phyloP scores from a whole-genome alignment of 1,139 yeast species.

The Lodderomyces pseudojiufengensis region DNA sequence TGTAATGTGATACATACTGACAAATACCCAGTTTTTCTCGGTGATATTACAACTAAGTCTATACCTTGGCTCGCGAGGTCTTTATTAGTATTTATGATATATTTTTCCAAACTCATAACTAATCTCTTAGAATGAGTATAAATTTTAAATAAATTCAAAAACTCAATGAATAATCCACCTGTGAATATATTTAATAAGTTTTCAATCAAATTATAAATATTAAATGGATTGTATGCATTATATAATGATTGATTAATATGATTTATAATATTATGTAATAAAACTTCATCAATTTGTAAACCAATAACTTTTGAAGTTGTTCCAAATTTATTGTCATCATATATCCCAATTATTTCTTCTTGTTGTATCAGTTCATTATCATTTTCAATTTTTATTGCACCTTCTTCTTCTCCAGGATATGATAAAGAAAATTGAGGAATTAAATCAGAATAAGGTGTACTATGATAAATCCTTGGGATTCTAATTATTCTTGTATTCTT shows the following conservation, averaged over 20 bases:
- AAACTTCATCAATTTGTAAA: constrained; percentile 31
- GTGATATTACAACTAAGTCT: constrained; percentile 46
- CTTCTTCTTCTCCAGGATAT: constrained; percentile 67
- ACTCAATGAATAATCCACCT: constrained; percentile 27
- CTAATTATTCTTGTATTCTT: constrained; percentile 54
- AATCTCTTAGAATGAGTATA: constrained; percentile 24
- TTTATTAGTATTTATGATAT: constrained; percentile 41
- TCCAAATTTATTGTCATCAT: constrained; percentile 46
- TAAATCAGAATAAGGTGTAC: constrained; percentile 26
- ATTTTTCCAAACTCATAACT: constrained; percentile 42
- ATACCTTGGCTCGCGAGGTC: constrained; percentile 16
- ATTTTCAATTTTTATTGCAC: constrained; percentile 41
- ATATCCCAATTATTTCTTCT: constrained; percentile 24
- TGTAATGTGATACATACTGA: constrained; percentile 37
- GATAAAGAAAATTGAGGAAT: constrained; percentile 58
- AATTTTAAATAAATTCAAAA: constrained; percentile 17
- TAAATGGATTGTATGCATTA: constrained; percentile 39
- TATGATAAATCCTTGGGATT: constrained; percentile 51
- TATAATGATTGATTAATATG: constrained; percentile 43
- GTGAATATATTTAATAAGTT: constrained; percentile 47
- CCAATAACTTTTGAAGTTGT: constrained; percentile 54
- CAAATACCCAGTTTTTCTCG: constrained; percentile 56
- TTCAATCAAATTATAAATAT: constrained; percentile 34
- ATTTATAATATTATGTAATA: constrained; percentile 38
- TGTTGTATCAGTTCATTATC: constrained; percentile 7